A percentile compares a stretch with the other conserved stretches of the same genome.
These are phyloP conservation scores for Spinacia oleracea DNA, from an alignment of 179 eudicot genomes.

Conservation along the genomic window DNA sequence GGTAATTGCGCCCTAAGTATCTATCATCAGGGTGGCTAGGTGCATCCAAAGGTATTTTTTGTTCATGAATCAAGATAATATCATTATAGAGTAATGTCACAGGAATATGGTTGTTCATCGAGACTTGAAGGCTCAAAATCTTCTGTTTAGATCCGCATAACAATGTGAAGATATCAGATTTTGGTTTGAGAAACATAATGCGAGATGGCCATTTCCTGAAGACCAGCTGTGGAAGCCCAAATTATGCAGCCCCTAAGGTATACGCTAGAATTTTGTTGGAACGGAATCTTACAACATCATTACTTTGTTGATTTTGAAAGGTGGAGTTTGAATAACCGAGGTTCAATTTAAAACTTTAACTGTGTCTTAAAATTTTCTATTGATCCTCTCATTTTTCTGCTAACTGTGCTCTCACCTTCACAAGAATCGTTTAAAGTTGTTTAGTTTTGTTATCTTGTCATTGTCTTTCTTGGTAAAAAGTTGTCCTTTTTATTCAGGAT, in stretches of 20 bases:
- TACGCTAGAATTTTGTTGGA: not conserved
- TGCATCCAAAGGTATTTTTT: too few relatives aligned
- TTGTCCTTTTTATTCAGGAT: too few relatives aligned
- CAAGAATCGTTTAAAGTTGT: too few relatives aligned
- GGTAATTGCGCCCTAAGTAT: not conserved
- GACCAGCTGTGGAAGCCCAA: conserved; percentile 99
- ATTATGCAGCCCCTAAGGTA: conserved; percentile 99
- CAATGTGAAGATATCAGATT: conserved; percentile 94
- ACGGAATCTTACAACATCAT: not conserved
- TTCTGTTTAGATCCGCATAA: conserved; percentile 78
- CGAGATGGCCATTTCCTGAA: conserved; percentile 95
- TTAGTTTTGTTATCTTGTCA: too few relatives aligned
- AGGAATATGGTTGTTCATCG: conserved; percentile 98
- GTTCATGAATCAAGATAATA: conserved; percentile 61
- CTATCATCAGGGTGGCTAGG: too few relatives aligned
- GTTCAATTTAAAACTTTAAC: too few relatives aligned
- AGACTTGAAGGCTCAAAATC: conserved; percentile 94
- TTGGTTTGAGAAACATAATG: conserved; percentile 96
- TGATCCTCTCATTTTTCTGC: too few relatives aligned
- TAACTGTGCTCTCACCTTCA: too few relatives aligned
- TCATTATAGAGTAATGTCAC: conserved; percentile 97
- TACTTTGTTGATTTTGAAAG: not conserved
- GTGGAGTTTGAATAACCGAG: not conserved
- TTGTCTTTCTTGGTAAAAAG: too few relatives aligned
- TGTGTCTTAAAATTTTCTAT: too few relatives aligned